Conservation (phyloP, 1,284 basidiomycete genomes). For the Ustilago trichophora region DNA sequence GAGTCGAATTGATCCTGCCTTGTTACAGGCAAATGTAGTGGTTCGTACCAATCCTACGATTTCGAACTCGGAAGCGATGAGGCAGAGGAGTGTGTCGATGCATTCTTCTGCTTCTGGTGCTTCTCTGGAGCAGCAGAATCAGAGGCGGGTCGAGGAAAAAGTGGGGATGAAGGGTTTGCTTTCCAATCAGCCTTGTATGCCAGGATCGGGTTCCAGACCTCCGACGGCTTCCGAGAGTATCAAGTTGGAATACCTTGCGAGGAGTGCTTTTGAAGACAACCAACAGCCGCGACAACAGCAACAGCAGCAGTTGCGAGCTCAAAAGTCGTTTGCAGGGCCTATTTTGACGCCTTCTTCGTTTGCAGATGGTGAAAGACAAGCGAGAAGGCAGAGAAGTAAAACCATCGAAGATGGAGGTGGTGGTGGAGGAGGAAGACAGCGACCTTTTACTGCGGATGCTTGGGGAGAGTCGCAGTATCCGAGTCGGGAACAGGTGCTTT, state of each 20-base stretch:
- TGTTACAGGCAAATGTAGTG: conserved; percentile 25
- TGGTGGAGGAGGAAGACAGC: not conserved
- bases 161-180: too few relatives aligned
- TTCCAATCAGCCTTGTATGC: too few relatives aligned
- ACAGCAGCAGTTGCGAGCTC: conserved; percentile 15
- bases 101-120: conserved; percentile 19
- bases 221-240: conserved; percentile 45
- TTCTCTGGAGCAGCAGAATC: too few relatives aligned
- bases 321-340: conserved; percentile 17
- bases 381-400: conserved; percentile 21
- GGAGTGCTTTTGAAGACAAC: conserved; percentile 7
- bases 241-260: conserved; percentile 45
- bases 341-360: conserved; percentile 34
- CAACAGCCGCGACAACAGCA: not conserved
- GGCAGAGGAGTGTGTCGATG: conserved; percentile 18
- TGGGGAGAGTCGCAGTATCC: conserved; percentile 39
- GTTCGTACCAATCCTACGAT: too few relatives aligned
- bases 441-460: conserved; percentile 43
- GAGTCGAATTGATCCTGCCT: conserved; percentile 22
- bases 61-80: too few relatives aligned
- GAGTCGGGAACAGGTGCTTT: conserved; percentile 19
- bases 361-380: conserved; percentile 9
- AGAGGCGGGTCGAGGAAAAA: too few relatives aligned
- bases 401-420: conserved; percentile 28
- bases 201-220: too few relatives aligned